Evolutionary conservation across 768 basidiomycete genomes (phyloP).

Genomic region (Russula vinacea): DNA sequence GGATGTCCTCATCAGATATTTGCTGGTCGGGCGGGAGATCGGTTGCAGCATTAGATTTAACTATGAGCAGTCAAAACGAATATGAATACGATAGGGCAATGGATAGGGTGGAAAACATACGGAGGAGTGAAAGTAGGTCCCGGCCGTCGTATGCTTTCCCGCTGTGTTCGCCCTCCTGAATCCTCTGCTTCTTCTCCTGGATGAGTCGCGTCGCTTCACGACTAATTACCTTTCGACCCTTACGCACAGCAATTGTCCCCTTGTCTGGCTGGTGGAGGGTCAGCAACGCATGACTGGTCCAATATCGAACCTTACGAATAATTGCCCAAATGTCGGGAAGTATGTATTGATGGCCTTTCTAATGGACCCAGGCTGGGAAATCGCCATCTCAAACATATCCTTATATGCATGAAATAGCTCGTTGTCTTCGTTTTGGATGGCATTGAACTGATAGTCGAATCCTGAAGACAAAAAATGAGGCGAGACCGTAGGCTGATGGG

Average conservation of each 20-base stretch:
- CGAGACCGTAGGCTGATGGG: neutral
- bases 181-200: conserved; percentile 72
- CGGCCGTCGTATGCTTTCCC: conserved; percentile 56
- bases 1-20: conserved; percentile 83
- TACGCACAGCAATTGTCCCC: conserved; percentile 47
- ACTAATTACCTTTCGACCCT: conserved; percentile 60
- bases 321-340: conserved; percentile 49
- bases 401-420: conserved; percentile 76
- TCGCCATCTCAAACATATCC: conserved; percentile 75
- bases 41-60: conserved; percentile 75
- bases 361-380: conserved; percentile 52
- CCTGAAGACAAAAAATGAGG: conserved; percentile 41
- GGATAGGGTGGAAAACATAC: conserved; percentile 46
- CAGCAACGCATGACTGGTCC: neutral
- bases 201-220: conserved; percentile 73
- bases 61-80: conserved; percentile 40
- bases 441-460: conserved; percentile 84
- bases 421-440: conserved; percentile 75
- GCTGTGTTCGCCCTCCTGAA: conserved; percentile 54
- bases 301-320: conserved; percentile 50
- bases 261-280: conserved; percentile 51
- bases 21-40: conserved; percentile 67
- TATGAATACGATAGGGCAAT: neutral
- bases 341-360: conserved; percentile 54
- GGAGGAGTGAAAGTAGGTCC: conserved; percentile 75